Conservation (phyloP, 1,284 basidiomycete genomes). For the Exobasidium cylindrosporum region DNA sequence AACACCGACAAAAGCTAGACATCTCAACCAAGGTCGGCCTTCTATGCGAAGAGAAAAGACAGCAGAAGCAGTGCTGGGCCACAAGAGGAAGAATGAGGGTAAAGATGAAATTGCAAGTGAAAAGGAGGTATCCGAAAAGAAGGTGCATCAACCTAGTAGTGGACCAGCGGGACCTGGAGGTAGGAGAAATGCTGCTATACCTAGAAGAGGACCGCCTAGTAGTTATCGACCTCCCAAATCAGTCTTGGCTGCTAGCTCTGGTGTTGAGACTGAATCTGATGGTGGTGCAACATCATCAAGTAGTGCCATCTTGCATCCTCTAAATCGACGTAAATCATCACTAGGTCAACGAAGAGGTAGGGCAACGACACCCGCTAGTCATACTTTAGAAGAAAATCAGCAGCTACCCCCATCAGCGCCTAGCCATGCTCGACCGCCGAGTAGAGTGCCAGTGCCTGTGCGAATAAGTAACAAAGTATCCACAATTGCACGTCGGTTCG, state of each 20-base stretch:
- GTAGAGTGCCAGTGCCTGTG: slow-evolving; percentile 15
- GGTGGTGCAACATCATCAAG: background rate
- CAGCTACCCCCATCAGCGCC: background rate
- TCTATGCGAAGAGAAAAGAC: background rate
- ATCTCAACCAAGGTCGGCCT: background rate
- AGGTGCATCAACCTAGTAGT: slow-evolving; percentile 14
- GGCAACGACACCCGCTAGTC: background rate
- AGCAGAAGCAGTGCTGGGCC: background rate
- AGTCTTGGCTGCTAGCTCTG: background rate
- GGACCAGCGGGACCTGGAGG: slow-evolving; percentile 12
- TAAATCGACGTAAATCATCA: background rate
- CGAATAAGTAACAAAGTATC: slow-evolving; percentile 56
- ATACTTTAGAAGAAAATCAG: slow-evolving; percentile 1
- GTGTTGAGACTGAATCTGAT: slow-evolving; percentile 12
- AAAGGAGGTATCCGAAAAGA: background rate
- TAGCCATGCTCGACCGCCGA: background rate
- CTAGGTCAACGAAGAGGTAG: background rate
- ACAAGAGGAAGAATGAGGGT: background rate
- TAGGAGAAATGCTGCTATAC: background rate
- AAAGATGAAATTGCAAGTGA: background rate
- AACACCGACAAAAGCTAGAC: background rate
- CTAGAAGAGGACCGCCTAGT: slow-evolving; percentile 5
- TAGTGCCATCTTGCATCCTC: background rate
- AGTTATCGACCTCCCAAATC: slow-evolving; percentile 8
- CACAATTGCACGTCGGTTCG: slow-evolving; percentile 61